phyloP scores from a whole-genome alignment of 495 filamentous ascomycete genomes.

The Penicillium daleae region DNA sequence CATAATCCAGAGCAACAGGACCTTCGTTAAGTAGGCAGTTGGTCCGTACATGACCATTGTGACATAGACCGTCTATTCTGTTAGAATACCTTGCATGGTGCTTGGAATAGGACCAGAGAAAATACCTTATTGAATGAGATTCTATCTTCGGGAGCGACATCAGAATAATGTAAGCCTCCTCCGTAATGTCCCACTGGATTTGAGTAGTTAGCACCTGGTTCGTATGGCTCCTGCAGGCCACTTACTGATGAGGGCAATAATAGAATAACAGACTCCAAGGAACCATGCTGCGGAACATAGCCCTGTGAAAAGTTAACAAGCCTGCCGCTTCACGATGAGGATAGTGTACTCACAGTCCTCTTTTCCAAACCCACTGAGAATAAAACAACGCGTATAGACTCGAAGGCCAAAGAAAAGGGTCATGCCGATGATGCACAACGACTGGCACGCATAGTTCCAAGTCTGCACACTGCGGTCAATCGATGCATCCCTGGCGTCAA shows the following conservation, averaged over 20 bases:
- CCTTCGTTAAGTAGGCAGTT: slow-evolving; percentile 44
- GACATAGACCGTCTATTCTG: slow-evolving; percentile 29
- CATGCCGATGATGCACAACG: slow-evolving; percentile 33
- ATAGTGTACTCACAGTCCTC: slow-evolving; percentile 33
- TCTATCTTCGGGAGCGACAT: background rate
- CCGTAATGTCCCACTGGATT: slow-evolving; percentile 32
- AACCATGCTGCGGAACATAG: slow-evolving; percentile 20
- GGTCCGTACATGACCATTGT: slow-evolving; percentile 47
- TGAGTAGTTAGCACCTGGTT: slow-evolving; percentile 3
- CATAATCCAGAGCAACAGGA: slow-evolving; percentile 46
- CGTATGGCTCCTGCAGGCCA: background rate
- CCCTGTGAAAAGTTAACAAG: slow-evolving; percentile 7
- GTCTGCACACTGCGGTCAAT: slow-evolving; percentile 29
- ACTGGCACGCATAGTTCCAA: slow-evolving; percentile 33
- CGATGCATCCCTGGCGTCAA: background rate
- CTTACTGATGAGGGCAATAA: slow-evolving; percentile 33
- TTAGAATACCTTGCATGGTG: background rate
- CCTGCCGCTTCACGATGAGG: background rate
- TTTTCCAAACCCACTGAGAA: slow-evolving; percentile 30
- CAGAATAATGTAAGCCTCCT: slow-evolving; percentile 20
- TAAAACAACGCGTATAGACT: slow-evolving; percentile 28
- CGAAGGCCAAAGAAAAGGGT: slow-evolving; percentile 31
- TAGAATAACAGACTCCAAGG: slow-evolving; percentile 32
- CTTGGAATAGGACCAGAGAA: background rate
- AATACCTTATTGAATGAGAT: background rate